Evolutionary conservation across 371 early-diverging fungal genomes (phyloP).

Genomic region (Mucor velutinosus): DNA sequence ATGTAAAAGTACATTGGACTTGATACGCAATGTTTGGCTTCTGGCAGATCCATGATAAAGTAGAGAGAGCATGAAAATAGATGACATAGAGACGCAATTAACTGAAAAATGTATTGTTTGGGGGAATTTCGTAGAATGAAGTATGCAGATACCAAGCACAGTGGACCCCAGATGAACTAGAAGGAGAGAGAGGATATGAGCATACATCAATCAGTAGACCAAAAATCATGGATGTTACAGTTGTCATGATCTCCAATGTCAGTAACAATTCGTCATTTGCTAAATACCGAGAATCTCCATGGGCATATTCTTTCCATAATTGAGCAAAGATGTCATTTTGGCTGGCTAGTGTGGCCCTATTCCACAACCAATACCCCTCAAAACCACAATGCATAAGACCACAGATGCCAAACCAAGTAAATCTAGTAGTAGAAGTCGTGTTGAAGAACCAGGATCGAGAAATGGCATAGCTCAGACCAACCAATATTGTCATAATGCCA

Average conservation of each 20-base stretch:
- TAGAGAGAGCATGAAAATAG: conserved; percentile 40
- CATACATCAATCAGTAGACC: background rate
- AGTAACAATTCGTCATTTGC: conserved; percentile 75
- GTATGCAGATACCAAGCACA: conserved; percentile 69
- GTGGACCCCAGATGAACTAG: conserved; percentile 76
- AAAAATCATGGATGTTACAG: conserved; percentile 47
- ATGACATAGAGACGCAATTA: conserved; percentile 57
- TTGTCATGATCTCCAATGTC: conserved; percentile 87
- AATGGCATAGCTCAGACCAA: background rate
- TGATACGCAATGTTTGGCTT: conserved; percentile 39
- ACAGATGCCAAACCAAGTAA: conserved; percentile 82
- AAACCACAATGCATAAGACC: conserved; percentile 80
- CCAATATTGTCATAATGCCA: background rate
- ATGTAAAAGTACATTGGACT: conserved; percentile 47
- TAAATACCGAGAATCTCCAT: conserved; percentile 88
- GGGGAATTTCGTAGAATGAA: conserved; percentile 63
- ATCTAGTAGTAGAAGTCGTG: conserved; percentile 29
- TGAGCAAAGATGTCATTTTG: conserved; percentile 71
- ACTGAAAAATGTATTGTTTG: conserved; percentile 68
- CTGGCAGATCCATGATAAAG: conserved; percentile 38
- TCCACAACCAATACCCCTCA: conserved; percentile 85
- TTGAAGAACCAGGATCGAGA: background rate
- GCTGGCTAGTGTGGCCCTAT: conserved; percentile 64
- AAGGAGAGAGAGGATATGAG: background rate
- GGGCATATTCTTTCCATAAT: conserved; percentile 92